Base-by-base conservation (phyloP, 2,329 filamentous ascomycete genomes). In the Macrophomina phaseolina region DNA sequence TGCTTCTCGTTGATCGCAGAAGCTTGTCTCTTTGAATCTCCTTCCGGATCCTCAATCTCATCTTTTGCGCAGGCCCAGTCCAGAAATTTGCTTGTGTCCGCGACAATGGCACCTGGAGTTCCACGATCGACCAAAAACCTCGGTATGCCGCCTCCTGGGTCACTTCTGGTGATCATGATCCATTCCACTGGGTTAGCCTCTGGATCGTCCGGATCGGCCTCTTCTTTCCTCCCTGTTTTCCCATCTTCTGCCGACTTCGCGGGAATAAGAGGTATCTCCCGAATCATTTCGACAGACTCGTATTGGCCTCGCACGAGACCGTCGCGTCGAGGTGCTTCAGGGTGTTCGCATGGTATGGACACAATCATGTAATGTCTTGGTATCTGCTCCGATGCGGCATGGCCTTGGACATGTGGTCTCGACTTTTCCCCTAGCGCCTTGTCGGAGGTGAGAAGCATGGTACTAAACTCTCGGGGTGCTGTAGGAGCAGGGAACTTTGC, bases 401-500 rank as follows among this genome's bases (percentile, higher is more conserved):
- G 69, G 4, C 28, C 64, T 45, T 72, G 69, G 30, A 72, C 58
- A 52, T 72, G 69, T 5, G 73, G 71, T 18, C 72, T 78, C 49
- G 80, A 83, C 69, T 80, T 80, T 1, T 83, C 79, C 49, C 81
- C 81, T 49, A 86, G 81, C 49, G 85, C 84, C 51, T 77, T 75
- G 14, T 82, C 80, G 9, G 90, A 92, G 28, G 89, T 92, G 49
- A 96, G 80, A 51, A 95, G 84, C 68, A 96, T 80, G 4, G 91
- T 91, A 62, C 97, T 87, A 77, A 97, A 97, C 74, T 97, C 94
- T 77, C 94, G 84, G 0, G 94, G 91, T 2, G 93, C 89, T 0
- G 92, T 95, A 3, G 94, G 94, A 0, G 92, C 92, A 0, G 94
- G 93, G 72, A 97, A 97, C 75, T 95, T 91, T 2, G 93, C 93